Conservation (phyloP, 768 basidiomycete genomes). For the Agaricus subrufescens region DNA sequence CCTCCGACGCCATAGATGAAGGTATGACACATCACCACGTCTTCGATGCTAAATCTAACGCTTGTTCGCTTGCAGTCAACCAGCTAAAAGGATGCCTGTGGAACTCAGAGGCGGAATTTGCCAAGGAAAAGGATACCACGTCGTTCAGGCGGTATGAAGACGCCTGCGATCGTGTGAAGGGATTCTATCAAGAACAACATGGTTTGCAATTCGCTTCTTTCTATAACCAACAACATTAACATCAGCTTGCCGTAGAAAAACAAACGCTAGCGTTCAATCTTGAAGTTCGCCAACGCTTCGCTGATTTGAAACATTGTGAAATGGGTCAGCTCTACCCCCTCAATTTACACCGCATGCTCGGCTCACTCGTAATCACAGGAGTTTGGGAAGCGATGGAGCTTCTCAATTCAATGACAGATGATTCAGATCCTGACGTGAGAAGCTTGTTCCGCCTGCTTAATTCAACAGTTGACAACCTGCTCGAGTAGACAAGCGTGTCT, state of each 20-base stretch:
- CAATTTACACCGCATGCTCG: conserved; percentile 46
- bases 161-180: conserved; percentile 75
- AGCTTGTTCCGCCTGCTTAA: not conserved
- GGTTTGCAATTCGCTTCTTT: conserved; percentile 30
- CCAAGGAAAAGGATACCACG: conserved; percentile 59
- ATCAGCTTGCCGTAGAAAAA: conserved; percentile 46
- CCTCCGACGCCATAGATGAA: conserved; percentile 46
- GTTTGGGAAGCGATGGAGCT: conserved; percentile 86
- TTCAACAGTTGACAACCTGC: conserved; percentile 14
- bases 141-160: conserved; percentile 69
- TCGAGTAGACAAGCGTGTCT: conserved; percentile 58
- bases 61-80: conserved; percentile 45
- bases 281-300: conserved; percentile 44
- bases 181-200: conserved; percentile 77
- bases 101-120: conserved; percentile 56
- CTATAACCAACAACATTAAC: not conserved
- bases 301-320: not conserved
- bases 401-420: conserved; percentile 84
- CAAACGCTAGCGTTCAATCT: conserved; percentile 87
- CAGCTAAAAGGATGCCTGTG: conserved; percentile 57
- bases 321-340: conserved; percentile 2
- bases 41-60: not conserved
- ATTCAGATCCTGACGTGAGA: conserved; percentile 84
- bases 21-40: conserved; percentile 21
- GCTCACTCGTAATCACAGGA: conserved; percentile 65